Conservation (phyloP, 148 eudicot species). For the Rhododendron mucronatum region DNA sequence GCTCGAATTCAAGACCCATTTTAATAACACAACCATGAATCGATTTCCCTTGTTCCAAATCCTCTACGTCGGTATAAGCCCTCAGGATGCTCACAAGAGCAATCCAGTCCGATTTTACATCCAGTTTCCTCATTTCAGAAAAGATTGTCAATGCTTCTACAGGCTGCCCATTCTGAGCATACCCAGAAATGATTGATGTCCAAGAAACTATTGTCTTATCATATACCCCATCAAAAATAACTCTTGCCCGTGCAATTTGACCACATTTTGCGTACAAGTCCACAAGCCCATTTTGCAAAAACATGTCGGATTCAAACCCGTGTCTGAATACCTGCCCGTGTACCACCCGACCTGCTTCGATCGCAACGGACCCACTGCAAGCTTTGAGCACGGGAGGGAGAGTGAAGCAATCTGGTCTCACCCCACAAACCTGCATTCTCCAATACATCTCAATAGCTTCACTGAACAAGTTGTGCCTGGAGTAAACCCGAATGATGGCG, state of each 20-base stretch:
- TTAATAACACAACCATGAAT: slow-evolving; percentile 55
- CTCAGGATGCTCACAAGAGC: slow-evolving; percentile 54
- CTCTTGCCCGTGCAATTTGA: slow-evolving; percentile 35
- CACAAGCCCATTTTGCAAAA: slow-evolving; percentile 57
- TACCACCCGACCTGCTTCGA: slow-evolving; percentile 33
- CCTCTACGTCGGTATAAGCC: slow-evolving; percentile 64
- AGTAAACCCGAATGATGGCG: slow-evolving; percentile 50
- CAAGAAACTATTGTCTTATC: slow-evolving; percentile 54
- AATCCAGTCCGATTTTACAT: slow-evolving; percentile 55
- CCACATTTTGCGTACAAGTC: slow-evolving; percentile 59
- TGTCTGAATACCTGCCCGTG: slow-evolving; percentile 47
- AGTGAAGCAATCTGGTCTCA: slow-evolving; percentile 47
- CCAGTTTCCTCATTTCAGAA: slow-evolving; percentile 34
- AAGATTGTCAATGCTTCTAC: slow-evolving; percentile 50
- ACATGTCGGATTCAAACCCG: slow-evolving; percentile 40
- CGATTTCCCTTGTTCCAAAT: slow-evolving; percentile 51
- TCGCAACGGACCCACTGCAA: slow-evolving; percentile 29
- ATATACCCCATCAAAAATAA: slow-evolving; percentile 34
- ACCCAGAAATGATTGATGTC: slow-evolving; percentile 67
- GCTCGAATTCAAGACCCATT: slow-evolving; percentile 50
- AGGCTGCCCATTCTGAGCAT: slow-evolving; percentile 51
- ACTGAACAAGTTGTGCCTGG: slow-evolving; percentile 27
- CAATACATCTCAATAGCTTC: slow-evolving; percentile 34
- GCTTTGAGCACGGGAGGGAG: slow-evolving; percentile 54
- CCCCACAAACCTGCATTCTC: slow-evolving; percentile 39